phyloP scores from a whole-genome alignment of 2,329 filamentous ascomycete genomes.

The Biscogniauxia mediterranea region DNA sequence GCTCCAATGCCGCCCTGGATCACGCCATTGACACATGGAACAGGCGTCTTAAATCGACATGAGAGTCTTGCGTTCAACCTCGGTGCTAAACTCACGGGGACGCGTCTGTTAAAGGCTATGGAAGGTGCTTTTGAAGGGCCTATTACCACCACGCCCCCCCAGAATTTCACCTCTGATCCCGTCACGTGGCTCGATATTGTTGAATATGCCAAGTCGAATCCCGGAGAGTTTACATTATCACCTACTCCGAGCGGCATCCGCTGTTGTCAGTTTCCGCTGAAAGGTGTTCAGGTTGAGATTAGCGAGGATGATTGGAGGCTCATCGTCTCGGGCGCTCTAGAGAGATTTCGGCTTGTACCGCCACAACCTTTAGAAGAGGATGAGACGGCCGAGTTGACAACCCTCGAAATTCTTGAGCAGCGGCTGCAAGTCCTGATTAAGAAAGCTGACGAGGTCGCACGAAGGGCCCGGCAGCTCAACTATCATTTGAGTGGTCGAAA shows the following conservation, averaged over 20 bases:
- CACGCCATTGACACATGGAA: slow-evolving; percentile 15
- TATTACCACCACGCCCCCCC: slow-evolving; percentile 53
- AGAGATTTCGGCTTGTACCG: slow-evolving; percentile 69
- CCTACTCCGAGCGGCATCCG: slow-evolving; percentile 66
- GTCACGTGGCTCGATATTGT: slow-evolving; percentile 86
- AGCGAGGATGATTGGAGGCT: slow-evolving; percentile 84
- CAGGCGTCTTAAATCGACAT: slow-evolving; percentile 75
- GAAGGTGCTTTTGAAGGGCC: slow-evolving; percentile 83
- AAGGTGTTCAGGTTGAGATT: slow-evolving; percentile 80
- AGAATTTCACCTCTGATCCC: slow-evolving; percentile 53
- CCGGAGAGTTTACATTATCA: slow-evolving; percentile 72
- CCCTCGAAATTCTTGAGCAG: slow-evolving; percentile 79
- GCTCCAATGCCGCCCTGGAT: not conserved
- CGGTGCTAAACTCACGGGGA: slow-evolving; percentile 77
- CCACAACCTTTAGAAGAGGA: slow-evolving; percentile 81
- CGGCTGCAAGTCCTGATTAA: slow-evolving; percentile 75
- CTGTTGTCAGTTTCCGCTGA: slow-evolving; percentile 79
- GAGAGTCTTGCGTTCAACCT: slow-evolving; percentile 85
- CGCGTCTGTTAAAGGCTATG: slow-evolving; percentile 80
- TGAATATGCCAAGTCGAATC: slow-evolving; percentile 77
- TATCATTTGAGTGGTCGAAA: slow-evolving; percentile 75
- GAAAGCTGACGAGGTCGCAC: slow-evolving; percentile 70
- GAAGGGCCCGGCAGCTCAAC: slow-evolving; percentile 69
- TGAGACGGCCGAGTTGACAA: slow-evolving; percentile 80
- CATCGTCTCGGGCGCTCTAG: slow-evolving; percentile 78